phyloP scores from a whole-genome alignment of 176 grass and related monocot genomes.

The Aechmea fasciata region DNA sequence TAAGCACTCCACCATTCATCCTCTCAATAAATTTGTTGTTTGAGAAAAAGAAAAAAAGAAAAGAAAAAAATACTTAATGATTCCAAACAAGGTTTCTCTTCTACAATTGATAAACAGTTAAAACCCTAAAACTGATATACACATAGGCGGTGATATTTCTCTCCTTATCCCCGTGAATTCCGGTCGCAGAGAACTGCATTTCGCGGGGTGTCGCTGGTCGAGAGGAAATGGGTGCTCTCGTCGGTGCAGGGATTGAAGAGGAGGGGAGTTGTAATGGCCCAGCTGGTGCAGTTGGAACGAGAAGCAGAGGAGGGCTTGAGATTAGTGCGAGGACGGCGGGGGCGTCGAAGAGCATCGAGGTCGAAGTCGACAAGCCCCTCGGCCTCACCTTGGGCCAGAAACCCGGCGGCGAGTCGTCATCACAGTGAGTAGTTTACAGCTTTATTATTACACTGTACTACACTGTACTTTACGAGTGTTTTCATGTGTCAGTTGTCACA shows the following conservation, averaged over 20 bases:
- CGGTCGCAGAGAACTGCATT: conserved; percentile 49
- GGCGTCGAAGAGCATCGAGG: conserved; percentile 76
- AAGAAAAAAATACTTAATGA: no score
- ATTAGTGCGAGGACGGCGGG: conserved; percentile 58
- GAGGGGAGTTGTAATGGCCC: background rate
- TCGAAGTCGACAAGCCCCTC: conserved; percentile 91
- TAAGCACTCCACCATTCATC: no score
- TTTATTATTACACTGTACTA: background rate
- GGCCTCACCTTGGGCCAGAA: conserved; percentile 88
- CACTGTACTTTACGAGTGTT: no score
- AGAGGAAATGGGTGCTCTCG: conserved; percentile 17
- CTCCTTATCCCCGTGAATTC: background rate
- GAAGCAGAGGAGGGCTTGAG: conserved; percentile 35
- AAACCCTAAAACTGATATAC: background rate
- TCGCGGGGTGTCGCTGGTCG: conserved; percentile 47
- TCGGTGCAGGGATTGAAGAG: background rate
- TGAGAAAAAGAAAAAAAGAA: no score
- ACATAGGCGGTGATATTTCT: background rate
- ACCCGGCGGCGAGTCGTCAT: conserved; percentile 64
- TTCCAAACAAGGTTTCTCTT: background rate
- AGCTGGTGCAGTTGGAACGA: background rate
- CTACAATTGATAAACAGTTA: background rate
- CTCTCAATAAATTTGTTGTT: no score
- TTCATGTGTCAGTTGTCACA: no score
- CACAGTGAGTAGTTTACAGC: conserved; percentile 33